Evolutionary conservation across 768 basidiomycete genomes (phyloP), one percentile per base, ranked within the genome.

Genomic region (Amanita polypyramis): DNA sequence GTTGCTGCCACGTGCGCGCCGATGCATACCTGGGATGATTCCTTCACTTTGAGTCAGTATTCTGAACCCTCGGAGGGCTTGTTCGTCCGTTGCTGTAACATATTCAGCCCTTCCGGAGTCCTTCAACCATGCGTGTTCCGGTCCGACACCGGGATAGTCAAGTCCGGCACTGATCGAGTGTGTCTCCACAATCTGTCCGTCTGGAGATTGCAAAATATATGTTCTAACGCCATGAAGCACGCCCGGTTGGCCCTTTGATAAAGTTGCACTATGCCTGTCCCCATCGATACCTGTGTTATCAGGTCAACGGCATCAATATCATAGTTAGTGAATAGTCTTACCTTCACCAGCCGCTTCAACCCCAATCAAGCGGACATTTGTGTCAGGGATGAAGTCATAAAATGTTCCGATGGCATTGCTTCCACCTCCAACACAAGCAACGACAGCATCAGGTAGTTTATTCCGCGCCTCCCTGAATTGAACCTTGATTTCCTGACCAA

Each of bases 271-370:
- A 64, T 98, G 95, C 14, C 73, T 73, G 51, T 82, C 79, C 9
- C 92, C 90, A 54, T 94, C 79, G 51, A 84, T 70, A 50, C 93
- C 90, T 87, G 55, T 3, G 12, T 15, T 49, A 38, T 21, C 32
- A 25, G 4, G 3, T 49, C 39, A 23, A 34, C 19, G 27, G 23
- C n/a, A 45, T 0, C 36, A 46, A 11, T 51, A 30, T n/a, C 21
- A 30, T 21, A 49, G 23, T 32, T 32, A 21, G 52, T 35, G 29
- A 36, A 29, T 33, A 38, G 36, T 23, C 66, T 52, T 45, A 84
- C 94, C 96, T 73, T 98, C 92, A 45, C 96, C 96, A 50, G 93
- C 96, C 35, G 96, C 96, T 62, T 99, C 96, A 8, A 99, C 95
- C 52, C 96, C 96, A 27, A 98, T 68, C 27, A 99, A 68, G 32